Base-by-base conservation (phyloP, 306 rosid species). In the Luffa acutangula region DNA sequence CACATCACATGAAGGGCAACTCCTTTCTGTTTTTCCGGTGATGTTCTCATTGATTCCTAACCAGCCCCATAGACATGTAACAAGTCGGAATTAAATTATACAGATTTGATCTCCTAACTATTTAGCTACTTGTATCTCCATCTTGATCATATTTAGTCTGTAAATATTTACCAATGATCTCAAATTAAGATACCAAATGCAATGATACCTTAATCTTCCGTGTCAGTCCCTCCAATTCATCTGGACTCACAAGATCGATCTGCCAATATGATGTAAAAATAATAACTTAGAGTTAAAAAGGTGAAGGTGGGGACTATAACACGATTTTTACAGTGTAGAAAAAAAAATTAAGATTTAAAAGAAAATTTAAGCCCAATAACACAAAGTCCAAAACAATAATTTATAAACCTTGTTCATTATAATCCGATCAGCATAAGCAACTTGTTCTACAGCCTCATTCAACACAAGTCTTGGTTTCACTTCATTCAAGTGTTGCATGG, bases 391-490 rank as follows among this genome's bases (percentile, higher is more conserved):
- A 39, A 5, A 46, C 41, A 12, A 5, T 21, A 71, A 75, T 76
- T 66, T 60, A 85, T 65, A 70, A n/a, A 87, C 98, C 94, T 94
- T 92, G 90, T 94, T 92, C 84, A 94, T 73, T 80, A 94, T 90
- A 80, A 94, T 89, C 65, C 94, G 91, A 77, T 92, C 98, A 79
- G 97, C 97, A 85, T 89, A 94, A 57, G 97, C 98, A 78, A 94
- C 91, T 86, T 94, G 98, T 78, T 94, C 98, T 39, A 92, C 90
- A 2, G 97, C 96, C 87, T 92, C 98, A 79, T 92, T 94, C 76
- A 94, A 97, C 70, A 94, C 98, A 90, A 94, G 90, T 81, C 96
- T 90, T 42, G 98, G 97, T 85, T 94, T 94, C 63, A 92, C 89
- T 85, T 94, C 97, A 79, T 90, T 86, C 81, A 94, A 81, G 78